A percentile compares a stretch with the other conserved stretches of the same genome.
Conservation (phyloP, 441 rosid species). For the Croton setiger region DNA sequence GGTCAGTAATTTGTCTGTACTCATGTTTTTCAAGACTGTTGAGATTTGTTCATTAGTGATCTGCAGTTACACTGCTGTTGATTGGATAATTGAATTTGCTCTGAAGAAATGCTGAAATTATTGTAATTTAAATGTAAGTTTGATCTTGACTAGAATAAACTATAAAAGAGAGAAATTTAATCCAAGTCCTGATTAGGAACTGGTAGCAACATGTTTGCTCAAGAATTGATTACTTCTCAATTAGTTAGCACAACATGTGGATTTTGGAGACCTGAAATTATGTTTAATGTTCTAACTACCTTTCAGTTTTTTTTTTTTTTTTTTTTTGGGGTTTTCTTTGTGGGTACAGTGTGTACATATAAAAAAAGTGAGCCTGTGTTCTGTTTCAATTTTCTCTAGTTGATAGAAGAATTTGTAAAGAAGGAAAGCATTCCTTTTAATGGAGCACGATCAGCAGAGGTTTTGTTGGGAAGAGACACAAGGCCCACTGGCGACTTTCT, state of each 20-base stretch:
- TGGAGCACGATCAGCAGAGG: slow-evolving; percentile 47
- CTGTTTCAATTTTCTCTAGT: slow-evolving; percentile 26
- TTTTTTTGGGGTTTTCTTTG: background rate
- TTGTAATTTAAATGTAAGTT: background rate
- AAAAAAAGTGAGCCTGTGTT: background rate
- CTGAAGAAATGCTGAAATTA: background rate
- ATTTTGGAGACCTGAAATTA: background rate
- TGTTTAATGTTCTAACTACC: background rate
- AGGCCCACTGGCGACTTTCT: slow-evolving; percentile 92
- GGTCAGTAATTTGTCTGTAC: slow-evolving; percentile 25
- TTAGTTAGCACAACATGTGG: background rate
- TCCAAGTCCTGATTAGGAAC: background rate
- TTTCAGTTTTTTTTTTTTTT: background rate
- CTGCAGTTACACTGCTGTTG: background rate
- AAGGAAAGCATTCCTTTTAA: slow-evolving; percentile 54
- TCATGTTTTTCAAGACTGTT: background rate
- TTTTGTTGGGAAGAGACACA: slow-evolving; percentile 83
- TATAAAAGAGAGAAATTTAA: background rate
- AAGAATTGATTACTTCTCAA: background rate
- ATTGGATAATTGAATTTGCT: background rate
- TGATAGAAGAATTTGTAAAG: slow-evolving; percentile 55
- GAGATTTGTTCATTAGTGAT: background rate
- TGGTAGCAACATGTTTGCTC: background rate
- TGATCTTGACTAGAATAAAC: background rate
- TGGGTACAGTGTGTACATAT: background rate